Evolutionary conservation across 2,329 filamentous ascomycete species (phyloP), one percentile per base, ranked within the genome.

Genomic region (Stemphylium lycopersici): DNA sequence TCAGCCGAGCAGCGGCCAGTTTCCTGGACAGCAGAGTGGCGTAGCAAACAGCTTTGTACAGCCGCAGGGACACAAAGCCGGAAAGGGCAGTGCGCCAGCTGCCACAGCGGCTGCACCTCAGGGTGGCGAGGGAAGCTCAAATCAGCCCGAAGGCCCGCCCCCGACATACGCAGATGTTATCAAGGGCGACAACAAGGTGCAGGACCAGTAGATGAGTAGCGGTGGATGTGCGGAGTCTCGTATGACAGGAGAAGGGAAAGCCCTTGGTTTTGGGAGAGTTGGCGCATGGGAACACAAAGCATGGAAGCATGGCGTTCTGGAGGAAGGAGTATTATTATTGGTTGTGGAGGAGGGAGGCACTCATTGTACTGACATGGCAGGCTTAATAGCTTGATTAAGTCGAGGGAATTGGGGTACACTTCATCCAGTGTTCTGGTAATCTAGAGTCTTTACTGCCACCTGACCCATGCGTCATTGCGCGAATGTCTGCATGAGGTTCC

Each of bases 161-260:
- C 93, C 95, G 3, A 91, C 89, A 12, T 98, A 98, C 75, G 89
- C 90, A 13, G 91, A 97, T 77, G 93, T 91, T 42, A 88, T 97
- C 55, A 88, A 88, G 68, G 92, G 91, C 1, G 93, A 98, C 72
- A 79, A 97, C 77, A 98, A 98, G 84, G 82, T 97, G 45, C 95
- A 98, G 58, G 59, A 56, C 8, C 65, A 67, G 15, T 74, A 61
- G 48, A 49, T 18, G 20, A 31, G 34, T 11, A n/a, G 10, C n/a
- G 5, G 16, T 20, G 11, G 16, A 29, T 10, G 8, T 11, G 11
- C 11, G 3, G 10, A 29, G 26, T 29, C 6, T 29, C 8, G 11
- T 10, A 7, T 29, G 26, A 29, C 6, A 6, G 26, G 8, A 29
- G 11, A 11, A 11, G 2, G 26, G 8, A 6, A 29, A 29, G 22